Base-by-base conservation (phyloP, 2,329 filamentous ascomycete species). In the Dothideomycetes sp. region DNA sequence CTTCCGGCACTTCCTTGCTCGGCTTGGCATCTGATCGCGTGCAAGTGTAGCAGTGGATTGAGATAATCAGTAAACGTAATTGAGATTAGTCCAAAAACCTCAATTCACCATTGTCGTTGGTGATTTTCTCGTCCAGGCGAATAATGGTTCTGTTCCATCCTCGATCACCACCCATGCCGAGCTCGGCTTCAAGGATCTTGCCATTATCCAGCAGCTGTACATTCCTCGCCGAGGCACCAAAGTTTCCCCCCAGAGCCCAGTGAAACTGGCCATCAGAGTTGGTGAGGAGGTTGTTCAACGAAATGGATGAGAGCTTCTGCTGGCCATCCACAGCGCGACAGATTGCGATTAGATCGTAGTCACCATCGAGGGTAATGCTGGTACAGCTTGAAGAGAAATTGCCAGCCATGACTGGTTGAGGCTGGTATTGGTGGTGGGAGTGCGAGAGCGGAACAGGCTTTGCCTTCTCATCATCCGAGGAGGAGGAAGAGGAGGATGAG, bases 241-340 rank as follows among this genome's bases (percentile, higher is more conserved):
- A 65, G 37, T 62, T 62, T 2, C 62, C 61, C 4, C 52, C 51
- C 5, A 53, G 44, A 5, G 45, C 45, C 61, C 62, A 65, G 10
- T 45, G 47, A 24, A 65, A 49, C 8, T 47, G 48, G 2, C 62
- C 62, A 38, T 53, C 56, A 9, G 49, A 49, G 43, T 65, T 65
- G 4, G 53, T 55, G 22, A 65, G 50, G 16, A 59, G 55, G 35
- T 51, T 51, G 39, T 64, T 64, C 34, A 65, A 44, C 31, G 58
- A 53, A 34, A 65, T 48, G 5, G 45, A 48, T 7, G 57, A 56
- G n/a, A 53, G 45, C 29, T 52, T 52, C 30, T 52, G 44, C 5
- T 56, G 48, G 2, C 62, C 61, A 18, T 55, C 48, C 31, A 51
- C 42, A 31, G 57, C 49, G 14, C 44, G 33, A 40, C 58, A 61